phyloP scores from a whole-genome alignment of 2,329 filamentous ascomycete genomes.

The Talaromyces amestolkiae region DNA sequence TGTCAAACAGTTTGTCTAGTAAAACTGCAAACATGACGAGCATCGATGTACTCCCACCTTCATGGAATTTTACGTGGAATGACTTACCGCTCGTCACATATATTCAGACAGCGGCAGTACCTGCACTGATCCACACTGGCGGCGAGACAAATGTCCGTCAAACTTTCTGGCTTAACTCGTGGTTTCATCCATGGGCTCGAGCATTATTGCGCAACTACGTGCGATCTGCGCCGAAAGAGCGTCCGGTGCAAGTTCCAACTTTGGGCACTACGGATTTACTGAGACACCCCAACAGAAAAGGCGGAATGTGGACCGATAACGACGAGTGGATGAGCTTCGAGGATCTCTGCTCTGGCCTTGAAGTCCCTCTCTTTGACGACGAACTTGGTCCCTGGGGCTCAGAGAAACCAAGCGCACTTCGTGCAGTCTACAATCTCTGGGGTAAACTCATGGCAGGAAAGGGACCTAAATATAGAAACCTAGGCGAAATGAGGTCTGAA shows the following conservation, averaged over 20 bases:
- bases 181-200: constrained; percentile 50
- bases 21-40: constrained; percentile 35
- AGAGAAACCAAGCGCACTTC: constrained; percentile 32
- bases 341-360: constrained; percentile 48
- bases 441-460: constrained; percentile 39
- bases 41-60: constrained; percentile 45
- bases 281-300: constrained; percentile 52
- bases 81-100: constrained; percentile 49
- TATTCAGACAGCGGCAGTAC: constrained; percentile 47
- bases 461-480: constrained; percentile 23
- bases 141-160: constrained; percentile 33
- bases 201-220: constrained; percentile 52
- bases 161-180: constrained; percentile 47
- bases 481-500: constrained; percentile 18
- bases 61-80: constrained; percentile 42
- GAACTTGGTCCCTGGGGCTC: constrained; percentile 42
- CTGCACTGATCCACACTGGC: constrained; percentile 45
- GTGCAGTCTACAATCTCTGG: constrained; percentile 40
- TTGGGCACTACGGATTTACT: constrained; percentile 49
- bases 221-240: constrained; percentile 42
- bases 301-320: constrained; percentile 54
- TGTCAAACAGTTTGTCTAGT: constrained; percentile 28
- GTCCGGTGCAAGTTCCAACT: constrained; percentile 43
- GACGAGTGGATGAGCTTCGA: constrained; percentile 50
- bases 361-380: constrained; percentile 50